Conservation (phyloP, 2,329 filamentous ascomycete species). For the Blumeria hordei region DNA sequence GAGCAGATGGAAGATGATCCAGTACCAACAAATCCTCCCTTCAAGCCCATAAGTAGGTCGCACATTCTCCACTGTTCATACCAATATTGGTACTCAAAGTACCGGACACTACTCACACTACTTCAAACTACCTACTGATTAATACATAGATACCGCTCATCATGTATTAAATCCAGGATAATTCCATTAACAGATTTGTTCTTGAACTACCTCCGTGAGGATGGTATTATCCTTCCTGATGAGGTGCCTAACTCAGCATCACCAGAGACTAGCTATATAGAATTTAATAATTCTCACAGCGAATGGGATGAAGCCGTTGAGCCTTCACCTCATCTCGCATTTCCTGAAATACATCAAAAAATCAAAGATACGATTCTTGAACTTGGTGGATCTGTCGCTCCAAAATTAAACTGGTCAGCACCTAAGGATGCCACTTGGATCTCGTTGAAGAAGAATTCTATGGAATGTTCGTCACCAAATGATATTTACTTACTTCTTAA, state of each 20-base stretch:
- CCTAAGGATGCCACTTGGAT: conserved; percentile 96
- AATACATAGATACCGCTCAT: conserved; percentile 39
- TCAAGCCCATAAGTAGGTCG: conserved; percentile 60
- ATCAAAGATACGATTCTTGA: conserved; percentile 59
- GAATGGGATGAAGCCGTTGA: conserved; percentile 23
- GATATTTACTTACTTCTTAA: conserved; percentile 89
- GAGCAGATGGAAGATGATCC: background rate
- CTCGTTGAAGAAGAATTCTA: conserved; percentile 56
- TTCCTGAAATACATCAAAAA: conserved; percentile 48
- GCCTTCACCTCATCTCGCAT: conserved; percentile 15
- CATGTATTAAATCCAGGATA: conserved; percentile 67
- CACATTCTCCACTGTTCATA: conserved; percentile 93
- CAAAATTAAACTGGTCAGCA: conserved; percentile 93
- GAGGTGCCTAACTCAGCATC: conserved; percentile 12
- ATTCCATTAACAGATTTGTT: conserved; percentile 56
- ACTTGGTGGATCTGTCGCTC: conserved; percentile 64
- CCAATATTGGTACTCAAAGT: conserved; percentile 71
- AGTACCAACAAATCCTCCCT: conserved; percentile 16
- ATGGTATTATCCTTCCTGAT: conserved; percentile 70
- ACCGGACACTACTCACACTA: conserved; percentile 3
- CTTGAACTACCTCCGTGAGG: conserved; percentile 66
- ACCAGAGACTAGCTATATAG: conserved; percentile 9
- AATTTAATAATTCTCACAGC: conserved; percentile 31
- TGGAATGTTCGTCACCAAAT: conserved; percentile 71
- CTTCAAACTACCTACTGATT: background rate